phyloP scores from a whole-genome alignment of 257 asterid genomes.

The Nicotiana sylvestris region DNA sequence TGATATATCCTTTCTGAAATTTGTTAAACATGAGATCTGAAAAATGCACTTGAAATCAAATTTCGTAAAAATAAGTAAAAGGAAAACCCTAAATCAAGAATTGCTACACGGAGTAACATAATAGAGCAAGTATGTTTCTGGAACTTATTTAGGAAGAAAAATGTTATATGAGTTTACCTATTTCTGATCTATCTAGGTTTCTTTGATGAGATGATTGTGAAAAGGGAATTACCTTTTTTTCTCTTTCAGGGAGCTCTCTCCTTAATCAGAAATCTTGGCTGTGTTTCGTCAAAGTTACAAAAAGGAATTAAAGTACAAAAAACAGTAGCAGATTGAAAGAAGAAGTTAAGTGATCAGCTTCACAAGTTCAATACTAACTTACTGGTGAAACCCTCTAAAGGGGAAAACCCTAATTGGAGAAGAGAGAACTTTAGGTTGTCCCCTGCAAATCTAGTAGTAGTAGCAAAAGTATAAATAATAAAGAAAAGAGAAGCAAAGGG shows the following conservation, averaged over 20 bases:
- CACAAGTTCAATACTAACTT: neutral
- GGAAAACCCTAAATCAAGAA: constrained; percentile 7
- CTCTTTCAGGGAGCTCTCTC: neutral
- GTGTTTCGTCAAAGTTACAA: constrained; percentile 21
- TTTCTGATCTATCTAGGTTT: constrained; percentile 18
- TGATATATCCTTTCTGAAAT: neutral
- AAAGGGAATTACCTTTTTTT: constrained; percentile 22
- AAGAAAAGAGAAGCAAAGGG: constrained; percentile 25
- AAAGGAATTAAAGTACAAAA: neutral
- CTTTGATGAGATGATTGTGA: constrained; percentile 12
- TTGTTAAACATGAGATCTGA: neutral
- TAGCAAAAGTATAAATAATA: constrained; percentile 4
- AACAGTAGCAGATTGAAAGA: neutral
- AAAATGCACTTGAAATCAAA: neutral
- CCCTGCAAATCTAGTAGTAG: constrained; percentile 28
- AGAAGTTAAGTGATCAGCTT: neutral
- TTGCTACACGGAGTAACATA: constrained; percentile 4
- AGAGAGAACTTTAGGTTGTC: constrained; percentile 14
- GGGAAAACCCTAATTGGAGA: constrained; percentile 36
- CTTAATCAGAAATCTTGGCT: constrained; percentile 10
- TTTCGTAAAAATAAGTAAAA: neutral
- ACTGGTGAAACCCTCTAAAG: neutral
- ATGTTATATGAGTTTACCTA: neutral
- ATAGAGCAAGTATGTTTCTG: neutral
- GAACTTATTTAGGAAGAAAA: constrained; percentile 2